Evolutionary conservation across 164 flowering plant species (phyloP).

Genomic region (Vitis amurensis): DNA sequence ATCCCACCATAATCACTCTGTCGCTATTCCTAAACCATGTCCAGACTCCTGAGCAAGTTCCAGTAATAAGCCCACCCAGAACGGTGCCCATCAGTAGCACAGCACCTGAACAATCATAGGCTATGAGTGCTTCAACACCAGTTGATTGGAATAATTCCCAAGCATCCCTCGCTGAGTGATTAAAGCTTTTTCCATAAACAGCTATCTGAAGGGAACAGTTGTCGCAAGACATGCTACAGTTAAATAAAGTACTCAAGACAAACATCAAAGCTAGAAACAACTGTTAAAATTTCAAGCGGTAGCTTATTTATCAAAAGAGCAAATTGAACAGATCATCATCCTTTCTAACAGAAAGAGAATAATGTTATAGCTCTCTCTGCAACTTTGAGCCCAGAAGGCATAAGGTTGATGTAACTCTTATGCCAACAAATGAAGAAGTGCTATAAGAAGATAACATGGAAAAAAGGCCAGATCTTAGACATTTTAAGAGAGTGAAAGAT

Average conservation of each 20-base stretch:
- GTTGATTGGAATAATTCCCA: constrained; percentile 99
- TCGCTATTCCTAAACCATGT: constrained; percentile 62
- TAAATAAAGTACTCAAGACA: background rate
- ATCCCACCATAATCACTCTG: constrained; percentile 76
- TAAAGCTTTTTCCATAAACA: constrained; percentile 90
- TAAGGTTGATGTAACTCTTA: too few relatives aligned
- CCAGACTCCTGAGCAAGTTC: constrained; percentile 88
- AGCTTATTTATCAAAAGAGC: too few relatives aligned
- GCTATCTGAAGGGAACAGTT: constrained; percentile 65
- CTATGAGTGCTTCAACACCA: constrained; percentile 98
- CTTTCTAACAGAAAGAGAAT: background rate
- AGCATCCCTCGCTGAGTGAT: constrained; percentile 97
- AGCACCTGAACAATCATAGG: constrained; percentile 99
- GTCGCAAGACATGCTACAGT: background rate
- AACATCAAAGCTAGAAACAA: too few relatives aligned
- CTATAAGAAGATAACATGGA: too few relatives aligned
- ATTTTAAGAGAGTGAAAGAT: too few relatives aligned
- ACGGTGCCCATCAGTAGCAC: constrained; percentile 91
- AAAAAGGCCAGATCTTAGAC: too few relatives aligned
- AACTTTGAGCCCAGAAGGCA: too few relatives aligned
- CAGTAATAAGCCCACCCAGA: constrained; percentile 87
- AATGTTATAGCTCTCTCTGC: too few relatives aligned
- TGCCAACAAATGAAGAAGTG: too few relatives aligned
- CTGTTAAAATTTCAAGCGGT: too few relatives aligned
- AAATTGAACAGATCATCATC: background rate